These are phyloP conservation scores for Albugo candida DNA, from an alignment of 352 stramenopile species.

Conservation along the genomic window DNA sequence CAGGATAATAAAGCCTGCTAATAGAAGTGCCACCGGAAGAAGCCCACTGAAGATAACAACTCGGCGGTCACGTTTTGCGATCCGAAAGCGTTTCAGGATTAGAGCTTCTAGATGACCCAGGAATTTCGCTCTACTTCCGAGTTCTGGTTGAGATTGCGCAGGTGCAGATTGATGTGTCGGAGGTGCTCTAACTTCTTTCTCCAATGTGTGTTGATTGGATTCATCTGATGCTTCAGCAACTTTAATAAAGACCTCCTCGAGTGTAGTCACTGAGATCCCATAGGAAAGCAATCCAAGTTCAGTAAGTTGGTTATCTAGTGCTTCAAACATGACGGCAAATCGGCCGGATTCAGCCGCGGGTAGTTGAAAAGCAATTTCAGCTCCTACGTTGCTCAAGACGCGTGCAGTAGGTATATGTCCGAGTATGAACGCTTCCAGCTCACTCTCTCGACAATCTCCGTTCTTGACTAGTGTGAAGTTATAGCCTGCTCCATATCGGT, in stretches of 20 bases:
- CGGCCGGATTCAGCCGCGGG: slow-evolving; percentile 26
- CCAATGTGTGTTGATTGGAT: slow-evolving; percentile 33
- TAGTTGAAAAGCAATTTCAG: slow-evolving; percentile 60
- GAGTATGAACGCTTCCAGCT: slow-evolving; percentile 12
- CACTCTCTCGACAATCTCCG: slow-evolving; percentile 3
- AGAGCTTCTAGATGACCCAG: slow-evolving; percentile 56
- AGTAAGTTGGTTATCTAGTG: slow-evolving; percentile 24
- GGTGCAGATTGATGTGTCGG: too few species aligned
- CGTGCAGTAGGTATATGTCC: slow-evolving; percentile 17
- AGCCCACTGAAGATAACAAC: slow-evolving; percentile 44
- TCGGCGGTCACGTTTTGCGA: slow-evolving; percentile 78
- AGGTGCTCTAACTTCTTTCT: slow-evolving; percentile 16
- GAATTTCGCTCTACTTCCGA: slow-evolving; percentile 19
- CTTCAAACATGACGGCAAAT: slow-evolving; percentile 59
- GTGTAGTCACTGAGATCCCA: slow-evolving; percentile 61
- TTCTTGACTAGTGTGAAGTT: slow-evolving; percentile 33
- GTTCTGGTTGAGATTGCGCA: neutral
- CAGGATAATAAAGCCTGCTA: slow-evolving; percentile 39
- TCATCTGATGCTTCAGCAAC: slow-evolving; percentile 32
- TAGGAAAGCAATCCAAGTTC: slow-evolving; percentile 31
- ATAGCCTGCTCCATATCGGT: slow-evolving; percentile 56
- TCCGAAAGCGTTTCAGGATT: slow-evolving; percentile 66
- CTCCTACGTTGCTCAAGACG: slow-evolving; percentile 38
- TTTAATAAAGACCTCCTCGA: slow-evolving; percentile 82
- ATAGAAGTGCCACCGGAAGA: slow-evolving; percentile 50